Evolutionary conservation across 2,329 filamentous ascomycete genomes (phyloP), one percentile per base, ranked within the genome.

Genomic region (Nemania sp.): DNA sequence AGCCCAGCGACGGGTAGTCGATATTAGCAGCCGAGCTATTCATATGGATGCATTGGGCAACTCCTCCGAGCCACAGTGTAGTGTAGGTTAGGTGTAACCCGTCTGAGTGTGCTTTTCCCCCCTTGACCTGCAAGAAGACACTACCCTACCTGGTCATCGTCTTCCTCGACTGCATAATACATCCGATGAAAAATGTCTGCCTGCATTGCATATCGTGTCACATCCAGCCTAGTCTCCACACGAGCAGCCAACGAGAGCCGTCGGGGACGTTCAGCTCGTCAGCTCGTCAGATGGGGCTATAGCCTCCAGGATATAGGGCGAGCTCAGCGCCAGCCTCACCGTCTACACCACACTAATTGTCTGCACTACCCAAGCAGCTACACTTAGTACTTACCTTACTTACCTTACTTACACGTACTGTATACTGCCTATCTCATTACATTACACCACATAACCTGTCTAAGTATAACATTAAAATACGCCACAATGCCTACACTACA

Each of bases 221-320:
- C 55, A 61, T 55, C 55, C 35, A 29, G 48, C 43, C 54, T 60
- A 29, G 48, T 37, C 54, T 60, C 48, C 57, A 50, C 53, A 29
- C 32, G 15, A 11, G 39, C n/a, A 45, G 43, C 53, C 52, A 57
- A 54, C 52, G 52, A 60, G 47, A 57, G 18, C 7, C 10, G n/a
- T 12, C 37, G 12, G 40, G 11, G 51, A 29, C 45, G 7, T 49
- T 64, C 62, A 62, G 61, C 61, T 64, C 39, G 50, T 62, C 53
- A 64, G 51, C 60, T 59, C 32, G 54, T 47, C 54, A 48, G 52
- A 54, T 46, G 62, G 39, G 62, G 62, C 62, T 53, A 62, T 64
- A 60, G 42, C 21, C 54, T 47, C 46, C 43, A n/a, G 21, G 45
- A 32, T 34, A 51, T 64, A 62, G 58, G 59, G 62, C 59, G 51